Evolutionary conservation across 805 yeast genomes (phyloP).

Genomic region (Nakazawaea wickerhamii): DNA sequence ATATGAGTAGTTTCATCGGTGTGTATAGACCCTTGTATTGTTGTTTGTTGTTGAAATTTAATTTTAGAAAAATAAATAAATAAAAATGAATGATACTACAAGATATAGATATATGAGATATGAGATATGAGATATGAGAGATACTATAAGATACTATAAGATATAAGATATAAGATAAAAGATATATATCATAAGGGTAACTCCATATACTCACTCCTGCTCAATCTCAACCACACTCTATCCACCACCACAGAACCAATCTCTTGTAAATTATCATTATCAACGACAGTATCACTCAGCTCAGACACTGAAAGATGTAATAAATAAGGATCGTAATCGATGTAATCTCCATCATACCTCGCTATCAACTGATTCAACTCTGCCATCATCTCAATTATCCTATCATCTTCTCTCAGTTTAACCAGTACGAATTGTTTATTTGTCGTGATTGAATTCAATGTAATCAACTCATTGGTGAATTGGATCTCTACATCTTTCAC

Average conservation of each 20-base stretch:
- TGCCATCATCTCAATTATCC: background rate
- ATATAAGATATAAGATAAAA: too few species aligned
- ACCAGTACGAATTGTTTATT: background rate
- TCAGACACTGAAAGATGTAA: constrained; percentile 4
- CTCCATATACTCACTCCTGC: too few species aligned
- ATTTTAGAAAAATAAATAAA: too few species aligned
- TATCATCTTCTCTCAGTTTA: background rate
- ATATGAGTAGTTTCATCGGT: background rate
- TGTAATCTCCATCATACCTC: background rate
- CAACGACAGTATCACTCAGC: background rate
- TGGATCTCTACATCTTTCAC: background rate
- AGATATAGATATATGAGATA: too few species aligned
- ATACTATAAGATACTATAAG: too few species aligned
- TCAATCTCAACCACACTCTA: too few species aligned
- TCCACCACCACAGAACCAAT: background rate
- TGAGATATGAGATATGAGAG: too few species aligned
- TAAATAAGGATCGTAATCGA: background rate
- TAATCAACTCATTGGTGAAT: background rate
- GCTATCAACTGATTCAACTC: background rate
- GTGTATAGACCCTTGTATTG: background rate
- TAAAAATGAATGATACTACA: too few species aligned
- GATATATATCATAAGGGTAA: too few species aligned
- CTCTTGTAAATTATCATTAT: background rate
- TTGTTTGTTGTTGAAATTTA: too few species aligned
- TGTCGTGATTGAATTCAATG: background rate